These are phyloP conservation scores for Quercus suber DNA, from an alignment of 306 rosid species.

Conservation along the genomic window DNA sequence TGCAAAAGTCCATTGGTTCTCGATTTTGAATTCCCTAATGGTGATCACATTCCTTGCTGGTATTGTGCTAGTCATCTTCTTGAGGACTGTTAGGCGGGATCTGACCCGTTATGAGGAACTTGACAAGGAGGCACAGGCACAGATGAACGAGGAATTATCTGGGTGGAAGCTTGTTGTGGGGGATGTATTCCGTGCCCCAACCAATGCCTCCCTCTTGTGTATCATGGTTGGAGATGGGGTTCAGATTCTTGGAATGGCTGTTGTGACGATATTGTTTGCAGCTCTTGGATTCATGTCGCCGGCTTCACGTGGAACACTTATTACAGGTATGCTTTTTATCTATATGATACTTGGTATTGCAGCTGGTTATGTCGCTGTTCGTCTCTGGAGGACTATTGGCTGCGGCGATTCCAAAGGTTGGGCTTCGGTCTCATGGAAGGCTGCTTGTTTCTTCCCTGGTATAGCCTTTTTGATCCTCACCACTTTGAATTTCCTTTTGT, in stretches of 20 bases:
- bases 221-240: conserved; percentile 92
- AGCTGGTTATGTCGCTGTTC: conserved; percentile 93
- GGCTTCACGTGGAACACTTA: conserved; percentile 88
- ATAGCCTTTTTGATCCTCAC: conserved; percentile 84
- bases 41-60: conserved; percentile 96
- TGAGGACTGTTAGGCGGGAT: conserved; percentile 92
- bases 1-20: conserved; percentile 94
- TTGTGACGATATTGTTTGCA: conserved; percentile 93
- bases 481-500: conserved; percentile 73
- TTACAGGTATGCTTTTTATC: conserved; percentile 92
- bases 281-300: conserved; percentile 99
- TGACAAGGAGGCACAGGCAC: conserved; percentile 98
- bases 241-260: conserved; percentile 97
- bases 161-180: conserved; percentile 99
- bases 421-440: conserved; percentile 81
- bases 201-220: conserved; percentile 67
- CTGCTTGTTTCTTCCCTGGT: conserved; percentile 96
- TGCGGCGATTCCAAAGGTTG: conserved; percentile 76
- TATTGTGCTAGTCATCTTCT: conserved; percentile 85
- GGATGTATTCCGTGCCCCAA: conserved; percentile 95
- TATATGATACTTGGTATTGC: conserved; percentile 87
- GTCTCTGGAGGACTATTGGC: conserved; percentile 86
- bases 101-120: conserved; percentile 93
- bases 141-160: conserved; percentile 95
- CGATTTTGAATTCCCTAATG: conserved; percentile 91